Conservation (phyloP, 164 flowering plant genomes). For the Vitis amurensis region DNA sequence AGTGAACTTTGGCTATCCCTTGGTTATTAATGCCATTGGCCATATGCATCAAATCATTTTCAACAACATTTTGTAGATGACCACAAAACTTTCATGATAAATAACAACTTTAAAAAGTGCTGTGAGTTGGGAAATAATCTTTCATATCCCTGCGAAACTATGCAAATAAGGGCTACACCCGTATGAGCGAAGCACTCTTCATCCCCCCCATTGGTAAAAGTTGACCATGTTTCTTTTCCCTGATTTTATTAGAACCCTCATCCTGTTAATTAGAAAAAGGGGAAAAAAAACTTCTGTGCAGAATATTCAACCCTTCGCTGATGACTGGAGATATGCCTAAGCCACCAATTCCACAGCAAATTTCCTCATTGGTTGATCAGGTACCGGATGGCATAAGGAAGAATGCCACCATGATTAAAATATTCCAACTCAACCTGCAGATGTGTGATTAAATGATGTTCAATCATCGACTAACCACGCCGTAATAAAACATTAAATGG, state of each 20-base stretch:
- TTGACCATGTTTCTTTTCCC: background rate
- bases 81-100: too few relatives aligned
- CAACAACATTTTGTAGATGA: too few relatives aligned
- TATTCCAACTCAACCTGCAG: slow-evolving; percentile 41
- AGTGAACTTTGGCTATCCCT: too few relatives aligned
- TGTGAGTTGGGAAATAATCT: too few relatives aligned
- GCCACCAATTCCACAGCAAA: too few relatives aligned
- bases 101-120: too few relatives aligned
- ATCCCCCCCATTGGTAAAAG: background rate
- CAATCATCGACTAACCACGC: background rate
- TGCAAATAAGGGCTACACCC: background rate
- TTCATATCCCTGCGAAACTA: too few relatives aligned
- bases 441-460: background rate
- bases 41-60: too few relatives aligned
- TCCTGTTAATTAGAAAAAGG: background rate
- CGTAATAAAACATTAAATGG: background rate
- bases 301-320: too few relatives aligned
- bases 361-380: slow-evolving; percentile 16
- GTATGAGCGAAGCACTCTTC: background rate
- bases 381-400: slow-evolving; percentile 36
- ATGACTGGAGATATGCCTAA: too few relatives aligned
- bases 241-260: background rate
- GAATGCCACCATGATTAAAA: slow-evolving; percentile 43
- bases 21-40: too few relatives aligned
- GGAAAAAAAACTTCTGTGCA: too few relatives aligned